Conservation (phyloP, 2,329 filamentous ascomycete species). For the Trichoderma arundinaceum region DNA sequence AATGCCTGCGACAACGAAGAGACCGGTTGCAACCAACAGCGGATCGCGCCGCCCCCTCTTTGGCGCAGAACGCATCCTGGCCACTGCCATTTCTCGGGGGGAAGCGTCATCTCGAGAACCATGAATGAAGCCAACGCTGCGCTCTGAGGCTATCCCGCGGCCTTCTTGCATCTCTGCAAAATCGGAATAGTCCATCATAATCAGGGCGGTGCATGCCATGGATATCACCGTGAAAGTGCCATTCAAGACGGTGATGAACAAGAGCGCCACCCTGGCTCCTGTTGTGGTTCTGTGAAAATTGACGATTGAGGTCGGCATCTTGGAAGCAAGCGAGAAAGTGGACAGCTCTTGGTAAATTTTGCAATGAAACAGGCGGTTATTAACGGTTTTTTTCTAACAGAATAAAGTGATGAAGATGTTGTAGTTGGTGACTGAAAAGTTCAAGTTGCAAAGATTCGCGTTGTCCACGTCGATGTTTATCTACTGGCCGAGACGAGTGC, state of each 20-base stretch:
- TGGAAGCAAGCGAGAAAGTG: neutral
- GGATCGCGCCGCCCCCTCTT: neutral
- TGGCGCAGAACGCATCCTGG: neutral
- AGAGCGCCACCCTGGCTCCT: neutral
- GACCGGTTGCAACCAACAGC: neutral
- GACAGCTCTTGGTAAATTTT: too few species aligned
- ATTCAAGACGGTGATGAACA: neutral
- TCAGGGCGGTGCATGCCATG: neutral
- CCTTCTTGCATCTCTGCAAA: neutral
- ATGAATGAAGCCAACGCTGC: neutral
- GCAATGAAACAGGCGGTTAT: too few species aligned
- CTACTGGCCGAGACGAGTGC: neutral
- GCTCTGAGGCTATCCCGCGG: neutral
- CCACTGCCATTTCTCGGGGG: neutral
- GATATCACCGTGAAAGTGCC: neutral
- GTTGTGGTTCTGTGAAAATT: neutral
- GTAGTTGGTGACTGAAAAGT: neutral
- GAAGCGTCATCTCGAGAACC: neutral
- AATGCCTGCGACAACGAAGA: neutral
- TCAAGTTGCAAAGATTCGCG: neutral
- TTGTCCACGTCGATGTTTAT: neutral
- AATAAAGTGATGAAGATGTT: neutral
- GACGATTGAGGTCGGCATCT: neutral
- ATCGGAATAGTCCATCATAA: neutral
- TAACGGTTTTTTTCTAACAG: too few species aligned